Evolutionary conservation across 768 basidiomycete species (phyloP).

Genomic region (Cyclocybe aegerita): DNA sequence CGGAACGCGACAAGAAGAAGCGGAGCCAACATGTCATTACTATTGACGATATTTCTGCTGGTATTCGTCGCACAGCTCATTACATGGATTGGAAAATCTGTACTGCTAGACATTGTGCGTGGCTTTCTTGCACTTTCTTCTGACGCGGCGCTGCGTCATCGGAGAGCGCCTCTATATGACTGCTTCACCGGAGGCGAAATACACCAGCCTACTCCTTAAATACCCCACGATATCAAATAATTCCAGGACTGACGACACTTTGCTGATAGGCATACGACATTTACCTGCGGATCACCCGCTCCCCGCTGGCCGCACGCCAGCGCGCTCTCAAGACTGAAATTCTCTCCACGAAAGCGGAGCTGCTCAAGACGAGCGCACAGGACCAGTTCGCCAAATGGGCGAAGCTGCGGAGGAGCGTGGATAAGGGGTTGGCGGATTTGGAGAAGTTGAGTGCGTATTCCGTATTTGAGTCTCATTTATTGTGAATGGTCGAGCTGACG

Average conservation of each 20-base stretch:
- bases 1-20: neutral
- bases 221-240: neutral
- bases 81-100: slow-evolving; percentile 86
- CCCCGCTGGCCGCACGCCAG: slow-evolving; percentile 55
- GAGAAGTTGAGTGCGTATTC: slow-evolving; percentile 82
- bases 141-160: neutral
- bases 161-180: neutral
- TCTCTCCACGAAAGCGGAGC: slow-evolving; percentile 77
- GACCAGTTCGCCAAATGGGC: slow-evolving; percentile 99
- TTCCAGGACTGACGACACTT: neutral
- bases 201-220: neutral
- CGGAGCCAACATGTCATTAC: slow-evolving; percentile 64
- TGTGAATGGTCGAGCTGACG: neutral
- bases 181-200: neutral
- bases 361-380: slow-evolving; percentile 88
- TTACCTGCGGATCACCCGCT: slow-evolving; percentile 67
- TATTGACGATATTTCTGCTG: slow-evolving; percentile 78
- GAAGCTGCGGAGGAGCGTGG: slow-evolving; percentile 83
- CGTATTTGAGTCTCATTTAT: slow-evolving; percentile 2
- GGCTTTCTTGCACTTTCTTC: neutral
- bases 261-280: slow-evolving; percentile 62
- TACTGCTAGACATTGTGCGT: slow-evolving; percentile 79
- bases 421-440: slow-evolving; percentile 88
- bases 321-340: slow-evolving; percentile 77
- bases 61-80: slow-evolving; percentile 84